These are phyloP conservation scores for Elaphomyces granulatus DNA, from an alignment of 495 filamentous ascomycete genomes.

Conservation along the genomic window DNA sequence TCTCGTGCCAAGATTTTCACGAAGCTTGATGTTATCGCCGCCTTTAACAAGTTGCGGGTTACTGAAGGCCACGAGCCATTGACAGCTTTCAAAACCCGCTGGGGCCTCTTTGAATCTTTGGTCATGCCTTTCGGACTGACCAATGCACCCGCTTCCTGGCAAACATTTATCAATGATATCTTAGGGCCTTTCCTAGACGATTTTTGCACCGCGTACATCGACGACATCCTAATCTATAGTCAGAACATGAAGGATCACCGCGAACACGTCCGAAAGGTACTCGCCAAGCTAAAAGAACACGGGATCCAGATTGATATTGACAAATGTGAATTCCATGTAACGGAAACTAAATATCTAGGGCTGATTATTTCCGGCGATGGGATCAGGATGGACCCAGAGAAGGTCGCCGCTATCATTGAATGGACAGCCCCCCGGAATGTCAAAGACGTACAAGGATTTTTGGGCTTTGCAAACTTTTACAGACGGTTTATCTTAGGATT, in stretches of 20 bases:
- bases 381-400: slow-evolving; percentile 12
- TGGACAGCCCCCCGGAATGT: slow-evolving; percentile 9
- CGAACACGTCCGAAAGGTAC: slow-evolving; percentile 1
- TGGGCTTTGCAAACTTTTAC: slow-evolving; percentile 25
- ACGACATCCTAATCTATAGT: slow-evolving; percentile 3
- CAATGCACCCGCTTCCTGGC: neutral
- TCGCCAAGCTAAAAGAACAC: neutral
- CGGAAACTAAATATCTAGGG: slow-evolving; percentile 10
- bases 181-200: neutral
- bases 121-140: neutral
- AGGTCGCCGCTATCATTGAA: slow-evolving; percentile 11
- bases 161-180: neutral
- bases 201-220: neutral
- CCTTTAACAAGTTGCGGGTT: neutral
- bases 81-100: neutral
- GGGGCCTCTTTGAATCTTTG: neutral
- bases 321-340: neutral
- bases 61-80: neutral
- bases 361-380: slow-evolving; percentile 12
- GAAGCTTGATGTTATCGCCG: neutral
- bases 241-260: neutral
- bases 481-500: slow-evolving; percentile 15
- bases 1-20: neutral
- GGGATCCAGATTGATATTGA: neutral
- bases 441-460: slow-evolving; percentile 13